Conservation (phyloP, 805 yeast genomes). For the Kodamaea leandrae region DNA sequence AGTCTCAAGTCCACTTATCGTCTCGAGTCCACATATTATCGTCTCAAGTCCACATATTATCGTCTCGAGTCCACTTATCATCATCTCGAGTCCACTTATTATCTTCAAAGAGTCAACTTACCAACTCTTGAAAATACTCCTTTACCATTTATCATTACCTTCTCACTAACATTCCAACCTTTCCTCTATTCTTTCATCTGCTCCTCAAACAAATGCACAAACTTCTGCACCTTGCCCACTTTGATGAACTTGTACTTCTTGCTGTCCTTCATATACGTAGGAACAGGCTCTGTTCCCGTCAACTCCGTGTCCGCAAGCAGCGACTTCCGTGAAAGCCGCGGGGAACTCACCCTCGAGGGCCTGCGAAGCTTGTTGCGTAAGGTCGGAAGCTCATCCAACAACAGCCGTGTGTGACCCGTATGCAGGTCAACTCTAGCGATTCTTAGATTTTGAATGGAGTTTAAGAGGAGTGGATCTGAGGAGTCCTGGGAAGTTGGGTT, state of each 20-base stretch:
- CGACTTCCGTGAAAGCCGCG: not conserved
- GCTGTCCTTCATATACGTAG: constrained; percentile 38
- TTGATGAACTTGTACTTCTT: constrained; percentile 44
- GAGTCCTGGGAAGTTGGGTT: too few species aligned
- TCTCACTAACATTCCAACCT: constrained; percentile 2
- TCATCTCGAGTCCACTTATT: too few species aligned
- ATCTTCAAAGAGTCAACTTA: too few species aligned
- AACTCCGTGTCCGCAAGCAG: not conserved
- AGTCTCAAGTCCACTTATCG: too few species aligned
- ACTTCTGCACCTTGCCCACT: constrained; percentile 46
- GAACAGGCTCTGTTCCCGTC: constrained; percentile 17
- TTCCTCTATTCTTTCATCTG: constrained; percentile 13
- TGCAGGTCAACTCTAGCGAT: not conserved
- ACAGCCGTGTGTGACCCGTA: not conserved
- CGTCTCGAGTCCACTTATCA: too few species aligned
- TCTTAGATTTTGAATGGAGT: not conserved
- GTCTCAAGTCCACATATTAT: too few species aligned
- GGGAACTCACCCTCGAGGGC: not conserved
- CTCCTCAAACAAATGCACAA: constrained; percentile 43
- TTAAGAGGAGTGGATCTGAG: not conserved
- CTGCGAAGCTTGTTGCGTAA: constrained; percentile 1
- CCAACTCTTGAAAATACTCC: too few species aligned
- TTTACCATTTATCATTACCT: too few species aligned
- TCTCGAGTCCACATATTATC: too few species aligned
- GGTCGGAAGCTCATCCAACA: not conserved